Conservation (phyloP, 2,329 filamentous ascomycete species). For the Sporothrix euskadiensis region DNA sequence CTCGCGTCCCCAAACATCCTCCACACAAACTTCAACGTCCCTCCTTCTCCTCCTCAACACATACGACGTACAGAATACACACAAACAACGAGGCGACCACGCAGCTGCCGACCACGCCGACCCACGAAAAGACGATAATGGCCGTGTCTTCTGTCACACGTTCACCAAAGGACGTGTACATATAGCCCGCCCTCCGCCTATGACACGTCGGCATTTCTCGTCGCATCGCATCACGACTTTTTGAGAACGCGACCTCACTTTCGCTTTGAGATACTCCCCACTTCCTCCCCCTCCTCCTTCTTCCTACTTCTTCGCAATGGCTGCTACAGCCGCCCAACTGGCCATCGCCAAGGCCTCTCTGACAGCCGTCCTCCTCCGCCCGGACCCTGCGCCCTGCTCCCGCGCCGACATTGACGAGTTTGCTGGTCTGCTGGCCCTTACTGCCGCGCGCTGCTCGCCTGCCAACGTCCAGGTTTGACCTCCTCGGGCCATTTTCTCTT, state of each 20-base stretch:
- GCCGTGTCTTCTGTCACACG: not conserved
- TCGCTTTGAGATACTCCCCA: not conserved
- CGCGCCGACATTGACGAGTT: slow-evolving; percentile 71
- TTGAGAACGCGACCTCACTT: not conserved
- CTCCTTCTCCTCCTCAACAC: not conserved
- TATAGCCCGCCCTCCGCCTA: not conserved
- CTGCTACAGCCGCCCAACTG: slow-evolving; percentile 61
- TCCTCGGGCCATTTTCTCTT: not conserved
- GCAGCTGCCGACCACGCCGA: not conserved
- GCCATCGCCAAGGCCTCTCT: slow-evolving; percentile 80
- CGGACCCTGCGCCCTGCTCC: slow-evolving; percentile 68
- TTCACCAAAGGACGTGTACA: not conserved
- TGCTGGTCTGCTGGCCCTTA: slow-evolving; percentile 64
- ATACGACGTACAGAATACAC: not conserved
- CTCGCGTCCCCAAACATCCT: not conserved
- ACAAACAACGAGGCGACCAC: not conserved
- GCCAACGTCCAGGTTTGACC: slow-evolving; percentile 84
- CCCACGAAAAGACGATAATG: not conserved
- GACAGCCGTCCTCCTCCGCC: slow-evolving; percentile 69
- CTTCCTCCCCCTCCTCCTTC: too few relatives aligned
- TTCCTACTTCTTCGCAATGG: not conserved
- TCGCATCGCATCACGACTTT: not conserved
- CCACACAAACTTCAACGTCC: not conserved
- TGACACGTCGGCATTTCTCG: not conserved
- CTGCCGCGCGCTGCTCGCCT: slow-evolving; percentile 70